These are phyloP conservation scores for Kingdonia uniflora DNA, from an alignment of 164 flowering plant species.

Conservation along the genomic window DNA sequence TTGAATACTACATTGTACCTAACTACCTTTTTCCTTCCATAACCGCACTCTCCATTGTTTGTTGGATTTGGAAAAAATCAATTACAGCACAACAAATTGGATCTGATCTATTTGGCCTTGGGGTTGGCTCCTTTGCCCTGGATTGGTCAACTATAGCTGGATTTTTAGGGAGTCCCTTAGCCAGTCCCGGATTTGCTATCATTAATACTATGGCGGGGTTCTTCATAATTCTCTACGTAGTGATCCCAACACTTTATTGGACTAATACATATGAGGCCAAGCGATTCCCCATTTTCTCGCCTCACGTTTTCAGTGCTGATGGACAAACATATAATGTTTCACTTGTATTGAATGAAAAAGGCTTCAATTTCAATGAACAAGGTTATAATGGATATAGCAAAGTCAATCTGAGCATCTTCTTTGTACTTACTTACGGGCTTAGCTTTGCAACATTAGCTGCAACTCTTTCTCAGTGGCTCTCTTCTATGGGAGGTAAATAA, in stretches of 20 bases:
- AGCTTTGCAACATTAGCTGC: conserved; percentile 50
- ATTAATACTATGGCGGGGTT: conserved; percentile 41
- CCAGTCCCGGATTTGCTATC: conserved; percentile 45
- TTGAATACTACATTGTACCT: conserved; percentile 45
- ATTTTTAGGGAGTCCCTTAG: conserved; percentile 45
- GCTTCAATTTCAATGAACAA: conserved; percentile 19
- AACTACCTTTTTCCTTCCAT: conserved; percentile 38
- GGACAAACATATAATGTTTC: conserved; percentile 37
- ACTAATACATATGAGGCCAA: conserved; percentile 36
- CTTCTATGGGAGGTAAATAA: conserved; percentile 30
- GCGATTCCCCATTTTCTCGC: conserved; percentile 44
- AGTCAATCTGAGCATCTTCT: conserved; percentile 41
- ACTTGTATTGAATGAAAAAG: conserved; percentile 14
- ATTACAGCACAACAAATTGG: conserved; percentile 54
- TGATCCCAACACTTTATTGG: conserved; percentile 46
- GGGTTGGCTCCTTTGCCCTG: conserved; percentile 36
- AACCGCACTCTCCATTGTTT: conserved; percentile 31
- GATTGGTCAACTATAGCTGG: conserved; percentile 49
- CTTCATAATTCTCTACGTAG: conserved; percentile 29
- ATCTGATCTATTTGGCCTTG: conserved; percentile 48
- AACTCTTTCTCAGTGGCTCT: conserved; percentile 51
- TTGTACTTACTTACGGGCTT: conserved; percentile 31
- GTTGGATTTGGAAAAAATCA: conserved; percentile 41
- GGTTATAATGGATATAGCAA: conserved; percentile 40
- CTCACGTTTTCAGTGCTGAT: conserved; percentile 23